A percentile compares a stretch with the other conserved stretches of the same genome.
Conservation (phyloP, 495 filamentous ascomycete species). For the Neurospora sp. region DNA sequence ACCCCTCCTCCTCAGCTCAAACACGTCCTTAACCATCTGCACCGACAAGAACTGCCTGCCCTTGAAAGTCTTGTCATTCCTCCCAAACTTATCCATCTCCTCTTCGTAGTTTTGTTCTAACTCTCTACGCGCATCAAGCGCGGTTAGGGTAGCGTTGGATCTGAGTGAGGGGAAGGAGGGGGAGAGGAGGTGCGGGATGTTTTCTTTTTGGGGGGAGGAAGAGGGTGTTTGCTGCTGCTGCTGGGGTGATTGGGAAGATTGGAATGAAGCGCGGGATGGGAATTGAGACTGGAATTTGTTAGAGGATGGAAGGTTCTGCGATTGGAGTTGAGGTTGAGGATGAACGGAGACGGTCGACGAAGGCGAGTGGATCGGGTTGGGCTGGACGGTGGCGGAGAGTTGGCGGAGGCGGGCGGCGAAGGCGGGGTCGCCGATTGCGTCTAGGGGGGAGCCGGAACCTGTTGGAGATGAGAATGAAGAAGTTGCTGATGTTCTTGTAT, state of each 20-base stretch:
- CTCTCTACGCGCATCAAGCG: slow-evolving; percentile 21
- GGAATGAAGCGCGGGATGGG: background rate
- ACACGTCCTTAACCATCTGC: slow-evolving; percentile 23
- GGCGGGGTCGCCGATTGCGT: slow-evolving; percentile 7
- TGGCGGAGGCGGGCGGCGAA: slow-evolving; percentile 32
- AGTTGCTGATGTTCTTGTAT: background rate
- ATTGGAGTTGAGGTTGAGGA: background rate
- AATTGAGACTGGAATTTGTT: background rate
- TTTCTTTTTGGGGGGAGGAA: background rate
- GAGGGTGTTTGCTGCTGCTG: background rate
- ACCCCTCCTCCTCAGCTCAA: slow-evolving; percentile 26
- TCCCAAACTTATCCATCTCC: slow-evolving; percentile 26
- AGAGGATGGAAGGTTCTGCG: slow-evolving; percentile 4
- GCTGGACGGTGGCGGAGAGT: slow-evolving; percentile 36
- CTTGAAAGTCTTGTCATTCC: slow-evolving; percentile 6
- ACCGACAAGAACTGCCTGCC: slow-evolving; percentile 33
- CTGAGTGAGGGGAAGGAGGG: slow-evolving; percentile 19
- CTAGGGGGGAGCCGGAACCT: background rate
- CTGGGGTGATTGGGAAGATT: background rate
- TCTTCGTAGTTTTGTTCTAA: slow-evolving; percentile 20
- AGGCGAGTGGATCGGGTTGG: slow-evolving; percentile 34
- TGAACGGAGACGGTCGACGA: slow-evolving; percentile 28
- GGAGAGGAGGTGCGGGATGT: background rate
- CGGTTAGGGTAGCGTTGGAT: slow-evolving; percentile 30
- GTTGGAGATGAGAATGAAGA: background rate